These are phyloP conservation scores for Nectriaceae sp. DNA, from an alignment of 2,329 filamentous ascomycete species.

Conservation along the genomic window DNA sequence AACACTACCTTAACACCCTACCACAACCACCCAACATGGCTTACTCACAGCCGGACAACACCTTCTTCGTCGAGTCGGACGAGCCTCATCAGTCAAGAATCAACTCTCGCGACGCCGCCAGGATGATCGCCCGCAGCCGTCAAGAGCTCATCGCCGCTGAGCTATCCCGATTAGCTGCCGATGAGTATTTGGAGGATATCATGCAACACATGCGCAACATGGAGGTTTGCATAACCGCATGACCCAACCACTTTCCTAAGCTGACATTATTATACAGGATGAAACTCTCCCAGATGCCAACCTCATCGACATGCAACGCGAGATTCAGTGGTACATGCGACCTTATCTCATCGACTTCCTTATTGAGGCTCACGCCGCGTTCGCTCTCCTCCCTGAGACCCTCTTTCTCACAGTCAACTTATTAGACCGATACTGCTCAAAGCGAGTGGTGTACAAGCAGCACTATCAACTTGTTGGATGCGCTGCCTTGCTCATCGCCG, in stretches of 20 bases:
- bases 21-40: slow-evolving; percentile 45
- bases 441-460: slow-evolving; percentile 96
- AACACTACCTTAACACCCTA: neutral
- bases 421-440: slow-evolving; percentile 95
- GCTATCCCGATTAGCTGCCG: slow-evolving; percentile 78
- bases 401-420: slow-evolving; percentile 96
- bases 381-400: slow-evolving; percentile 90
- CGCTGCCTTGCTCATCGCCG: slow-evolving; percentile 90
- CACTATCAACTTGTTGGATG: slow-evolving; percentile 98
- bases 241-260: neutral
- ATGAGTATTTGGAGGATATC: slow-evolving; percentile 93
- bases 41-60: slow-evolving; percentile 44
- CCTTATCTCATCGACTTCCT: slow-evolving; percentile 98
- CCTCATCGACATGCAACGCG: slow-evolving; percentile 97
- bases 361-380: slow-evolving; percentile 94
- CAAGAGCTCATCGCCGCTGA: slow-evolving; percentile 90
- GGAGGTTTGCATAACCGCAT: slow-evolving; percentile 64
- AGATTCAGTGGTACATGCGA: slow-evolving; percentile 99
- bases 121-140: slow-evolving; percentile 75
- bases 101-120: slow-evolving; percentile 73
- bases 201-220: slow-evolving; percentile 93
- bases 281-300: slow-evolving; percentile 94
- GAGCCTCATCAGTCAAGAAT: slow-evolving; percentile 56
- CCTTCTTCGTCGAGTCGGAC: slow-evolving; percentile 59
- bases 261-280: slow-evolving; percentile 46